A percentile compares a stretch with the other conserved stretches of the same genome.
phyloP scores from a whole-genome alignment of 1,139 yeast genomes.

The Diutina neorugosa region DNA sequence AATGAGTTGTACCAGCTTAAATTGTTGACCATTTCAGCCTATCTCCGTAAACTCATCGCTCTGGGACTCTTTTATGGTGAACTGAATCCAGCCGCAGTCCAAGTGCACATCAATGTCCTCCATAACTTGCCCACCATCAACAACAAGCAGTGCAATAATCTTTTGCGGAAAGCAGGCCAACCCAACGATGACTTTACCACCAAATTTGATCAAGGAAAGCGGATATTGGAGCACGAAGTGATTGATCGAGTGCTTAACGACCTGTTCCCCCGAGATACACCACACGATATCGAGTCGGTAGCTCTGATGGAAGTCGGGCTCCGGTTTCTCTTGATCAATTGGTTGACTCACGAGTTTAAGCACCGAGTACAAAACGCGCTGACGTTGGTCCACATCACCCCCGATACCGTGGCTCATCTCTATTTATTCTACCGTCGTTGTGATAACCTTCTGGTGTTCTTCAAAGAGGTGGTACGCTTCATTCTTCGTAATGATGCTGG shows the following conservation, averaged over 20 bases:
- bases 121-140: slow-evolving; percentile 42
- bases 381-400: slow-evolving; percentile 26
- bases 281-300: slow-evolving; percentile 10
- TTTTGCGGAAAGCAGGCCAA: slow-evolving; percentile 28
- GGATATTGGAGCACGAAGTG: slow-evolving; percentile 14
- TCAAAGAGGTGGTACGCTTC: slow-evolving; percentile 25
- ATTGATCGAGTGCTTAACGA: slow-evolving; percentile 14
- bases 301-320: slow-evolving; percentile 25
- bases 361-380: slow-evolving; percentile 19
- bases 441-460: slow-evolving; percentile 29
- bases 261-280: slow-evolving; percentile 8
- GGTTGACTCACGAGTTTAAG: slow-evolving; percentile 31
- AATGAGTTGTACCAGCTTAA: slow-evolving; percentile 42
- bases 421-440: slow-evolving; percentile 22
- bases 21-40: slow-evolving; percentile 50
- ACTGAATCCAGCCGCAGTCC: slow-evolving; percentile 18
- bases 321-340: slow-evolving; percentile 29
- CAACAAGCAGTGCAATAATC: slow-evolving; percentile 39
- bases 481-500: slow-evolving; percentile 31
- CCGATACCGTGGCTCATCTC: slow-evolving; percentile 19
- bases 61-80: slow-evolving; percentile 57
- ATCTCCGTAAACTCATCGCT: slow-evolving; percentile 67
- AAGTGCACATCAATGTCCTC: slow-evolving; percentile 37
- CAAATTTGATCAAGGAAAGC: slow-evolving; percentile 20
- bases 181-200: slow-evolving; percentile 21